A percentile compares a stretch with the other conserved stretches of the same genome.
These are phyloP conservation scores for Apophysomyces variabilis DNA, from an alignment of 371 early-diverging fungal genomes.

Conservation along the genomic window DNA sequence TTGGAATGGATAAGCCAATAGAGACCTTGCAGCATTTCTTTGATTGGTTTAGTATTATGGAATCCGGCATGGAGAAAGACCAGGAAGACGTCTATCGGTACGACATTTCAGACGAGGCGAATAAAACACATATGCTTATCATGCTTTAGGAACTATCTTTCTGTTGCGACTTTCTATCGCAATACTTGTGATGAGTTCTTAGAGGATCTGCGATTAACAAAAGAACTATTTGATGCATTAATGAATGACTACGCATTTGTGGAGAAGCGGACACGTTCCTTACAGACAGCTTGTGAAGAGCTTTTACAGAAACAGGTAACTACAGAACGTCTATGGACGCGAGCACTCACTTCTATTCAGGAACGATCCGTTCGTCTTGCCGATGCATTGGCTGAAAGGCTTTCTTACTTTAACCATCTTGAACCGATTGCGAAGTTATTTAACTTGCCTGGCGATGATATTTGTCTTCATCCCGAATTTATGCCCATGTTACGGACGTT, in stretches of 20 bases:
- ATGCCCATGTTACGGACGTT: constrained; percentile 75
- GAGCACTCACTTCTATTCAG: constrained; percentile 25
- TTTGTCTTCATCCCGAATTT: constrained; percentile 79
- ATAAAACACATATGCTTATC: background rate
- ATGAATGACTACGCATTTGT: constrained; percentile 75
- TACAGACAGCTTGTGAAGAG: constrained; percentile 81
- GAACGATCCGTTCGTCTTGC: constrained; percentile 67
- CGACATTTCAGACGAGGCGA: background rate
- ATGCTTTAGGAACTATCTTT: constrained; percentile 53
- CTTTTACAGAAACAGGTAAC: constrained; percentile 72
- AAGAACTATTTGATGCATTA: constrained; percentile 60
- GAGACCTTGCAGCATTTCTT: constrained; percentile 89
- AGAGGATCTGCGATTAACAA: constrained; percentile 55
- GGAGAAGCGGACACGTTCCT: constrained; percentile 69
- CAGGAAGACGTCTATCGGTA: constrained; percentile 85
- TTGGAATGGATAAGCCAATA: constrained; percentile 60
- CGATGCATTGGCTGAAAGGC: constrained; percentile 62
- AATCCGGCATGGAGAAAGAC: constrained; percentile 81
- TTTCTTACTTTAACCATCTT: constrained; percentile 81
- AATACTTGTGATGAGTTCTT: constrained; percentile 65
- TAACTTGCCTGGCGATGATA: constrained; percentile 80
- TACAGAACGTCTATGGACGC: background rate
- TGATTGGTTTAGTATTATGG: constrained; percentile 86
- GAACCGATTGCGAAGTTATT: constrained; percentile 80
- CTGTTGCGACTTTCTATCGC: constrained; percentile 52